Percentiles rank a stretch among this genome's conserved stretches.
phyloP scores from a whole-genome alignment of 306 rosid genomes.

The Coriaria nepalensis region DNA sequence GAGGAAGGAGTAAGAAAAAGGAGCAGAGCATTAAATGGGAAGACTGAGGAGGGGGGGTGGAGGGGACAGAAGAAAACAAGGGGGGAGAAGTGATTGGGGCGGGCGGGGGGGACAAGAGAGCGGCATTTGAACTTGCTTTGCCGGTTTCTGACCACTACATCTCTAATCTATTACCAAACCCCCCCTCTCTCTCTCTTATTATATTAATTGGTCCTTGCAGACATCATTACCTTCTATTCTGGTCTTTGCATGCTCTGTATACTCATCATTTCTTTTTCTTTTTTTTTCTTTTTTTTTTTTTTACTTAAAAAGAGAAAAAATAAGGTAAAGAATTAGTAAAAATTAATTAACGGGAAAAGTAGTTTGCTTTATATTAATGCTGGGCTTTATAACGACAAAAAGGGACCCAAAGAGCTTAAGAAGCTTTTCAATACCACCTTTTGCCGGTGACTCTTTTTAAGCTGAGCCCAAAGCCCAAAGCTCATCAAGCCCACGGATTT shows the following conservation, averaged over 20 bases:
- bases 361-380: too few relatives aligned
- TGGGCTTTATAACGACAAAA: too few relatives aligned
- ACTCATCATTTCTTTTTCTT: constrained; percentile 12
- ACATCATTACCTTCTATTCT: constrained; percentile 36
- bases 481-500: too few relatives aligned
- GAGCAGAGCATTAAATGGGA: constrained; percentile 10
- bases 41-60: constrained; percentile 2
- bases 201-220: too few relatives aligned
- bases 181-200: constrained; percentile 1
- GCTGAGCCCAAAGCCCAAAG: too few relatives aligned
- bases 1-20: background rate
- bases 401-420: too few relatives aligned
- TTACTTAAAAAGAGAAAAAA: background rate
- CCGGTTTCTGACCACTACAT: constrained; percentile 45
- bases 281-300: background rate
- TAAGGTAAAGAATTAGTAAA: too few relatives aligned
- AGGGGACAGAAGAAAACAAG: constrained; percentile 36
- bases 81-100: constrained; percentile 3
- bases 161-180: constrained; percentile 17
- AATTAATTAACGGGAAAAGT: too few relatives aligned
- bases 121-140: constrained; percentile 42
- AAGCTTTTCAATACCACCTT: too few relatives aligned
- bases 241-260: too few relatives aligned
- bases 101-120: constrained; percentile 57
- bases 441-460: too few relatives aligned